phyloP scores from a whole-genome alignment of 2,329 filamentous ascomycete species.

The Colletotrichum costaricense region DNA sequence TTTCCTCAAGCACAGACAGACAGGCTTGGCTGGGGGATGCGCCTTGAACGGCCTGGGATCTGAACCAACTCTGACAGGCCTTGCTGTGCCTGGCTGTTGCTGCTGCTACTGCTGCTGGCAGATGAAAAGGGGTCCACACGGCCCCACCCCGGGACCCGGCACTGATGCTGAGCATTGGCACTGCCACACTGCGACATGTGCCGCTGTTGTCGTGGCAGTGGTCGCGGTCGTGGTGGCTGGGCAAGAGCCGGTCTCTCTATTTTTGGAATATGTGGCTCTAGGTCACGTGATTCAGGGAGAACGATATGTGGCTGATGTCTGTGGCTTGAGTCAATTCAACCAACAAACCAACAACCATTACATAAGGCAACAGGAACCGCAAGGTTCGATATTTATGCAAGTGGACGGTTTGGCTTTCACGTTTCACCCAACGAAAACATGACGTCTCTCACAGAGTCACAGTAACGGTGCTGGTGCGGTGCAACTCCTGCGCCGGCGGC shows the following conservation, averaged over 20 bases:
- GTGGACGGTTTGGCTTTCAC: constrained; percentile 16
- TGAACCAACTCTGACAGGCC: constrained; percentile 7
- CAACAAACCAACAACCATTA: neutral
- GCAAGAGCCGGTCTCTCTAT: neutral
- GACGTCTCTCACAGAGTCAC: constrained; percentile 20
- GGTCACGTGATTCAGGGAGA: neutral
- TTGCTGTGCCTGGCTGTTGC: neutral
- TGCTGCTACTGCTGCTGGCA: constrained; percentile 1
- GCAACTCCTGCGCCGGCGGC: no score
- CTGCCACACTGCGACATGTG: constrained; percentile 28
- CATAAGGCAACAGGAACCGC: no score
- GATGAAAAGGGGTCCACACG: constrained; percentile 21
- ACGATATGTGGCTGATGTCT: neutral
- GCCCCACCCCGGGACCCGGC: constrained; percentile 14
- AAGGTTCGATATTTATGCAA: constrained; percentile 4
- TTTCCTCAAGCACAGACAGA: constrained; percentile 18
- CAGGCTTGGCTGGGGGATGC: neutral
- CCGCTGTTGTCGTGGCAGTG: constrained; percentile 10
- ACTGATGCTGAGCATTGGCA: neutral
- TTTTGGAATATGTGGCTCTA: neutral
- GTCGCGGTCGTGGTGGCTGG: neutral
- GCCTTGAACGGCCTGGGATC: neutral
- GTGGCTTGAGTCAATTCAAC: neutral
- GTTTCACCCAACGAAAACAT: constrained; percentile 31
- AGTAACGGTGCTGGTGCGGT: neutral